phyloP scores from a whole-genome alignment of 805 yeast species.

The Cyberlindnera euphorbiiphila region DNA sequence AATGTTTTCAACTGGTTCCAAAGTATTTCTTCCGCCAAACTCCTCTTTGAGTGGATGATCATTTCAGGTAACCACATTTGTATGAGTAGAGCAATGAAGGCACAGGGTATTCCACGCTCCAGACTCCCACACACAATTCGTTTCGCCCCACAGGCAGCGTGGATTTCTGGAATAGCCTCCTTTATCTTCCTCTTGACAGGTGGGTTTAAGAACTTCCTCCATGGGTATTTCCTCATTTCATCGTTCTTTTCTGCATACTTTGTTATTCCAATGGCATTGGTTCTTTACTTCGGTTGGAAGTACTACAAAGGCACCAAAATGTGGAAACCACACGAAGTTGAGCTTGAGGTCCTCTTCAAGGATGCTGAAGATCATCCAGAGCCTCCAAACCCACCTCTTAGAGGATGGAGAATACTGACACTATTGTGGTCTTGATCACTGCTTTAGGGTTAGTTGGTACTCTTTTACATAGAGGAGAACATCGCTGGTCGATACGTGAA shows the following conservation, averaged over 20 bases:
- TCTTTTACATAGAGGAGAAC: too few species aligned
- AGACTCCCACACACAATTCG: constrained; percentile 18
- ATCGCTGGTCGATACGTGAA: too few species aligned
- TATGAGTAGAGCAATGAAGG: constrained; percentile 35
- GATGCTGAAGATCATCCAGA: constrained; percentile 33
- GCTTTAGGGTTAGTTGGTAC: too few species aligned
- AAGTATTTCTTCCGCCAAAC: constrained; percentile 30
- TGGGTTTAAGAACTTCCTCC: constrained; percentile 35
- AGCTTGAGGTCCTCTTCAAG: constrained; percentile 33
- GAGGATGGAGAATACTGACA: constrained; percentile 20
- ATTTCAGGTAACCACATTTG: constrained; percentile 32
- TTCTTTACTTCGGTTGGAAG: constrained; percentile 33
- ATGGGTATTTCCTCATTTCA: constrained; percentile 27
- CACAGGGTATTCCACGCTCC: constrained; percentile 30
- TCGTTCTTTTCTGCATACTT: constrained; percentile 20
- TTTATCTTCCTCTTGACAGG: constrained; percentile 32
- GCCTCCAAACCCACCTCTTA: constrained; percentile 18
- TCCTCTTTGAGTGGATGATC: constrained; percentile 31
- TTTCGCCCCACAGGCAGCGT: constrained; percentile 29
- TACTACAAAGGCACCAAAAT: constrained; percentile 30
- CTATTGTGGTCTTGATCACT: constrained; percentile 20
- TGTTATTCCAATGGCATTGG: constrained; percentile 29
- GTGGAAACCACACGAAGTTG: constrained; percentile 37
- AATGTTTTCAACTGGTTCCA: constrained; percentile 37
- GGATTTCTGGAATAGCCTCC: constrained; percentile 30